These are phyloP conservation scores for Curvularia hawaiiensis DNA, from an alignment of 2,329 filamentous ascomycete genomes.

Conservation along the genomic window DNA sequence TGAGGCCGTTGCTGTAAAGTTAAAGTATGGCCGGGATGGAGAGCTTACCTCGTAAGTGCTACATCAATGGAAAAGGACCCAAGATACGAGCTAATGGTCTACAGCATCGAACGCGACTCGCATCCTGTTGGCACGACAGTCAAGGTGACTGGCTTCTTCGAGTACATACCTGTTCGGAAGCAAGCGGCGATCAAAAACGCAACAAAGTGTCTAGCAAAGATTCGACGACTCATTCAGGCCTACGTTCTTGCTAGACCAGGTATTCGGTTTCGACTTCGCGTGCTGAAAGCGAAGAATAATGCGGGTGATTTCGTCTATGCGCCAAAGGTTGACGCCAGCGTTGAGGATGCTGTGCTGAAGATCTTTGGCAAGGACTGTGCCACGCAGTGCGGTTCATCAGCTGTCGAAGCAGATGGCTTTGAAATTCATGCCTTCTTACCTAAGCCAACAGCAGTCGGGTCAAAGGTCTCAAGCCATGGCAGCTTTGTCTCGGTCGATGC, in stretches of 20 bases:
- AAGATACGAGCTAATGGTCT: slow-evolving; percentile 7
- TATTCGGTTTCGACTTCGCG: slow-evolving; percentile 65
- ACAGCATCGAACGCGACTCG: slow-evolving; percentile 48
- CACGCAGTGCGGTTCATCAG: slow-evolving; percentile 58
- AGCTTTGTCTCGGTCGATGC: slow-evolving; percentile 71
- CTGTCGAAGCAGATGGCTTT: slow-evolving; percentile 49
- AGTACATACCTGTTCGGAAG: slow-evolving; percentile 66
- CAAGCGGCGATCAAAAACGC: slow-evolving; percentile 63
- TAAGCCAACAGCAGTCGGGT: slow-evolving; percentile 51
- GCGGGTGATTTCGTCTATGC: slow-evolving; percentile 67
- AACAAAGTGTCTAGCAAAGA: slow-evolving; percentile 60
- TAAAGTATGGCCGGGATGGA: slow-evolving; percentile 59
- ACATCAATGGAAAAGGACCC: background rate
- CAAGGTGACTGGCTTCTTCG: slow-evolving; percentile 64
- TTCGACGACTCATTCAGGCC: slow-evolving; percentile 65
- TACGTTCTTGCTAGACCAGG: slow-evolving; percentile 70
- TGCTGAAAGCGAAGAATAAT: slow-evolving; percentile 59
- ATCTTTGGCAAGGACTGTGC: slow-evolving; percentile 64
- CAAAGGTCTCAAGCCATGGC: slow-evolving; percentile 49
- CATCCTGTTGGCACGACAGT: slow-evolving; percentile 73
- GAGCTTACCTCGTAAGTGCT: slow-evolving; percentile 50
- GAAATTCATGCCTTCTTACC: slow-evolving; percentile 65
- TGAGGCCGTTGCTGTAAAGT: slow-evolving; percentile 62
- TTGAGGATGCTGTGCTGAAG: slow-evolving; percentile 66
- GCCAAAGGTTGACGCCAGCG: slow-evolving; percentile 56